Base-by-base conservation (phyloP, 345 rosid species). In the Odontarrhena argentea region DNA sequence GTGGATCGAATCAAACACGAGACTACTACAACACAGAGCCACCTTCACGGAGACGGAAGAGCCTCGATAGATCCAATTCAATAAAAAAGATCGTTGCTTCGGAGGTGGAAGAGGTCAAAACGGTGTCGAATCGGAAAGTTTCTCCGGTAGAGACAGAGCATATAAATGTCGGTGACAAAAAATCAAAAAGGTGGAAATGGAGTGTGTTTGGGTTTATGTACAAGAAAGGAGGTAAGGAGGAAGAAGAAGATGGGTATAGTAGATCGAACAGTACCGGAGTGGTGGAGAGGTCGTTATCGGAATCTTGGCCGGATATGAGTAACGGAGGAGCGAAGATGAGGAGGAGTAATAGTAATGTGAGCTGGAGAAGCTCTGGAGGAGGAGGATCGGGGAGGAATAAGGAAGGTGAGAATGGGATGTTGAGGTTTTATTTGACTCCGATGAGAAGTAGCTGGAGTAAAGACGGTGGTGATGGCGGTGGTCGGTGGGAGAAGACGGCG, bases 321-420 rank as follows among this genome's bases (percentile, higher is more conserved):
- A 81, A 80, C 43, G 83, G 79, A 25, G 87, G 75, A 46, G 73
- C 96, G 8, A 88, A 83, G 85, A 55, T 91, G 58, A 51, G 79
- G 74, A 83, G 99, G 73, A 95, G 99, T 81, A 95, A 91, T 34
- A 95, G 98, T 75, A 91, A 92, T 43, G 96, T 86, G 25, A 91
- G 96, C 70, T 95, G 91, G 88, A 71, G 99, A 77, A 89, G 86
- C 70, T 80, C 92, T 0, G 74, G 80, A 6, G 73, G 77, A 60
- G 86, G 83, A 50, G 81, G 77, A 60, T 67, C 84, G 71, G 82
- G 81, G 67, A 81, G 85, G 75, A 91, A 83, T 49, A 72, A 86
- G 3, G 22, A 18, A 18, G 22, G 22, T 18, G 96, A 91, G 14
- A 87, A 86, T 55, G 96, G 99, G 50, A 65, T 91, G 77, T 70